Base-by-base conservation (phyloP, 106 monocot species). In the Posidonia australis region DNA sequence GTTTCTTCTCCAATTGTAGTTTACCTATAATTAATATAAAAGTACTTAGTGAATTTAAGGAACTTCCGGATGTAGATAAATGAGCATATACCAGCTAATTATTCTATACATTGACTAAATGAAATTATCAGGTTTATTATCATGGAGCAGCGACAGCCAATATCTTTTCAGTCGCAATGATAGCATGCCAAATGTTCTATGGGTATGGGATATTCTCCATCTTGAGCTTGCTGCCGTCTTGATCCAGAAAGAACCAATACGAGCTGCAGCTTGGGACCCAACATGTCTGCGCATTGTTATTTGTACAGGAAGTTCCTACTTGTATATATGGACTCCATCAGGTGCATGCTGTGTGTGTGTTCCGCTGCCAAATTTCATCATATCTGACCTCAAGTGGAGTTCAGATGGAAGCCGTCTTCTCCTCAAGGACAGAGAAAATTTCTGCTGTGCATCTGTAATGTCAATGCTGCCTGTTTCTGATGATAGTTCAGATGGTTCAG, bases 141-240 rank as follows among this genome's bases (percentile, higher is more conserved):
- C 90, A 73, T 98, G 96, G 87, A 98, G 96, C 62, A 72, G 69
- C 53, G 90, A 93, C 49, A 89, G 89, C 65, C 93, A 89, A 32
- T 93, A 86, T 70, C 56, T 93, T 55, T 79, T 81, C 72, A 89
- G 77, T 30, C 85, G 93, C 17, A 98, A 98, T 17, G 96, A 98
- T 36, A 98, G 62, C 82, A 98, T 91, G 84, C 84, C 96, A 21
- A 80, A 73, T 26, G 75, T 82, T 56, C 82, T 98, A 30, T 98
- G 96, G 96, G 76, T 98, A 52, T 98, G 96, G 96, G 87, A 91
- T 56, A 90, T 98, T 46, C 67, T 79, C 17, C 82, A 68, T 54
- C 90, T 98, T 18, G 90, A 98, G 45, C 82, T 82, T 55, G 77
- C 83, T 42, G 73, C 93, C 9, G 79, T 93, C 26, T 63, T 93